A percentile compares a stretch with the other conserved stretches of the same genome.
Evolutionary conservation across 768 basidiomycete genomes (phyloP).

Genomic region (Serendipita indica): DNA sequence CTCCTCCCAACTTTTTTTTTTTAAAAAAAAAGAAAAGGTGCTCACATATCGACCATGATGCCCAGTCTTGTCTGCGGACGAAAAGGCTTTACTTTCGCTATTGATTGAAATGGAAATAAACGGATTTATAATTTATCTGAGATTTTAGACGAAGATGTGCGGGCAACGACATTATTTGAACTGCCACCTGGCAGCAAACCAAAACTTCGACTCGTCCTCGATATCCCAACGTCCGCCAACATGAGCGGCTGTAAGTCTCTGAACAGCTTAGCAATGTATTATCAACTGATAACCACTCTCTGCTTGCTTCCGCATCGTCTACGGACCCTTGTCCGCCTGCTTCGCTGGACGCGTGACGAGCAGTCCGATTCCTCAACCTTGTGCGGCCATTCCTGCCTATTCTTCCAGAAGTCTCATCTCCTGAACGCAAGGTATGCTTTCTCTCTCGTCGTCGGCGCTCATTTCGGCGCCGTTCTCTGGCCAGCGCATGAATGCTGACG

Average conservation of each 20-base stretch:
- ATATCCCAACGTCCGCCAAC: slow-evolving; percentile 12
- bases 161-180: no score
- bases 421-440: slow-evolving; percentile 73
- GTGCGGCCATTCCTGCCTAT: slow-evolving; percentile 96
- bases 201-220: slow-evolving; percentile 11
- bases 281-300: neutral
- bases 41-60: no score
- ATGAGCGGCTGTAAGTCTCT: slow-evolving; percentile 19
- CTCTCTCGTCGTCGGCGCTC: slow-evolving; percentile 1
- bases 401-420: slow-evolving; percentile 93
- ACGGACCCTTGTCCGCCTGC: neutral
- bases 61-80: no score
- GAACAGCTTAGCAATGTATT: neutral
- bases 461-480: slow-evolving; percentile 5
- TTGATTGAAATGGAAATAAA: no score
- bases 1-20: no score
- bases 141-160: no score
- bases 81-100: no score
- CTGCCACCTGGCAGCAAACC: no score
- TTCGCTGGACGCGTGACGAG: slow-evolving; percentile 2
- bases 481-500: neutral
- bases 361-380: slow-evolving; percentile 94
- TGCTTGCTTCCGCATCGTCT: neutral
- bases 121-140: no score
- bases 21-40: no score